A percentile compares a stretch with the other conserved stretches of the same genome.
phyloP scores from a whole-genome alignment of 225 moss, liverwort and hornwort species.

The Sphagnum tenellum region DNA sequence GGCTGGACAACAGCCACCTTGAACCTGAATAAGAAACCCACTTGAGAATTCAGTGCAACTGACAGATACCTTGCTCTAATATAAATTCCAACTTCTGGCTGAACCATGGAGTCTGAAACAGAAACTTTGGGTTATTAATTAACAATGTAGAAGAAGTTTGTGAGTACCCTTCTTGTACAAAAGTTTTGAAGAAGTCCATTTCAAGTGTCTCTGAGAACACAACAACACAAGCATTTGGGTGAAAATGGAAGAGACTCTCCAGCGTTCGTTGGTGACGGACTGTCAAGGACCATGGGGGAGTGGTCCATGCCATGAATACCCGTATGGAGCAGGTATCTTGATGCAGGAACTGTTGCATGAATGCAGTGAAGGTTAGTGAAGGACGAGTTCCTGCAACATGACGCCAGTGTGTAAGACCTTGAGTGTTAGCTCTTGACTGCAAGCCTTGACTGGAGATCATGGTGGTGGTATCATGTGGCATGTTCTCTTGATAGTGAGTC shows the following conservation, averaged over 20 bases:
- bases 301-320: conserved; percentile 91
- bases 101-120: too few species aligned
- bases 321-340: conserved; percentile 57
- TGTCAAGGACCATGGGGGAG: conserved; percentile 82
- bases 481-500: too few species aligned
- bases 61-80: too few species aligned
- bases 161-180: conserved; percentile 73
- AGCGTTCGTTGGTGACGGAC: conserved; percentile 81
- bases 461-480: too few species aligned
- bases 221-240: conserved; percentile 78
- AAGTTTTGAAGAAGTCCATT: conserved; percentile 56
- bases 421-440: too few species aligned
- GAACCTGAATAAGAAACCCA: conserved; percentile 40
- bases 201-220: conserved; percentile 82
- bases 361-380: conserved; percentile 42
- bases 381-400: conserved; percentile 36
- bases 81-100: too few species aligned
- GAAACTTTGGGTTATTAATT: too few species aligned
- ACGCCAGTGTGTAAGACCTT: conserved; percentile 28
- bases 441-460: too few species aligned
- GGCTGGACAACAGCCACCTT: conserved; percentile 71
- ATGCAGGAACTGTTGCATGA: conserved; percentile 54
- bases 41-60: too few species aligned
- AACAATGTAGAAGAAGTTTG: not conserved
- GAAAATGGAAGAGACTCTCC: conserved; percentile 82